Evolutionary conservation across 306 rosid genomes (phyloP).

Genomic region (Cicer arietinum): DNA sequence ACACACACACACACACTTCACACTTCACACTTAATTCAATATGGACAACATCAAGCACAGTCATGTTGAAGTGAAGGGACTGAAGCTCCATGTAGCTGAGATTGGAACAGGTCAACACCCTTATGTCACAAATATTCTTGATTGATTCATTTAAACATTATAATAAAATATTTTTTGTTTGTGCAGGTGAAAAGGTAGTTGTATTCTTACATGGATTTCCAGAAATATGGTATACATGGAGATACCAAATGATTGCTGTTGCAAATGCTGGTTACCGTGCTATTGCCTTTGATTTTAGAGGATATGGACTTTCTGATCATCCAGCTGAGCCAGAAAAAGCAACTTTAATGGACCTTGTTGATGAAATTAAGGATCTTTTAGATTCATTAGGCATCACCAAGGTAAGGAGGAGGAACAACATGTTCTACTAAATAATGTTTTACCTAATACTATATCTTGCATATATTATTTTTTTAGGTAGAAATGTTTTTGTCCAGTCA

Average conservation of each 20-base stretch:
- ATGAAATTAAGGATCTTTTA: slow-evolving; percentile 56
- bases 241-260: slow-evolving; percentile 73
- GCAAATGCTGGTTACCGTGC: slow-evolving; percentile 74
- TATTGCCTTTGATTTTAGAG: slow-evolving; percentile 72
- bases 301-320: slow-evolving; percentile 80
- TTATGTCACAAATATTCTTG: neutral
- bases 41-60: slow-evolving; percentile 73
- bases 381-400: slow-evolving; percentile 61
- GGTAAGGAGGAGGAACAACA: slow-evolving; percentile 41
- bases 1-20: neutral
- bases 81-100: slow-evolving; percentile 76
- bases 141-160: neutral
- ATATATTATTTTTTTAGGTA: too few relatives aligned
- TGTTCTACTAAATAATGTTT: neutral
- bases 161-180: neutral
- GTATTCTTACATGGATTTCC: slow-evolving; percentile 82
- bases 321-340: slow-evolving; percentile 62
- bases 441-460: neutral
- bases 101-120: slow-evolving; percentile 52
- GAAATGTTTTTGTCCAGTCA: too few relatives aligned
- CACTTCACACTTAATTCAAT: neutral
- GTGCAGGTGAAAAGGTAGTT: slow-evolving; percentile 65
- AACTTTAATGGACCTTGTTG: slow-evolving; percentile 50
- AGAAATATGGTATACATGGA: slow-evolving; percentile 85
- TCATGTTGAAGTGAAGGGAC: slow-evolving; percentile 64